A percentile compares a stretch with the other conserved stretches of the same genome.
phyloP scores from a whole-genome alignment of 371 early-diverging fungal genomes.

The Haplosporangium sp. region DNA sequence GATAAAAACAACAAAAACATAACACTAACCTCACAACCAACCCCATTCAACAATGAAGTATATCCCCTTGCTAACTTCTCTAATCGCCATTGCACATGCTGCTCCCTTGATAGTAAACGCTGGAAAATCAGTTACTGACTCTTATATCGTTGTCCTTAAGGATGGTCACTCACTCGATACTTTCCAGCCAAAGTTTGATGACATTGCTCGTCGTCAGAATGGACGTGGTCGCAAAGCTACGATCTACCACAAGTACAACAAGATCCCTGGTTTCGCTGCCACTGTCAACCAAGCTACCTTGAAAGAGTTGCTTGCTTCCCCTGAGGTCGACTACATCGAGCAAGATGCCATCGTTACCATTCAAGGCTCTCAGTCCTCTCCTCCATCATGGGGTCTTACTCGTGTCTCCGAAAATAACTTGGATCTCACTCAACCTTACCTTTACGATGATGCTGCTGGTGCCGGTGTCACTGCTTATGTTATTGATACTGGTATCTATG shows the following conservation, averaged over 20 bases:
- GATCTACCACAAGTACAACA: slow-evolving; percentile 32
- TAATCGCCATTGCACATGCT: slow-evolving; percentile 28
- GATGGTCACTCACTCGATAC: slow-evolving; percentile 14
- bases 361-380: slow-evolving; percentile 31
- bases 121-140: slow-evolving; percentile 27
- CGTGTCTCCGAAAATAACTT: too few species aligned
- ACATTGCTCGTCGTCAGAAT: slow-evolving; percentile 23
- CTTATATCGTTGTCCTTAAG: slow-evolving; percentile 17
- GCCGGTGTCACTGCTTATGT: slow-evolving; percentile 33
- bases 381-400: background rate
- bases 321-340: slow-evolving; percentile 65
- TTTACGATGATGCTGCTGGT: slow-evolving; percentile 51
- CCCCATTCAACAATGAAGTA: too few species aligned
- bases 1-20: too few species aligned
- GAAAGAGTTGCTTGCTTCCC: slow-evolving; percentile 26
- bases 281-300: slow-evolving; percentile 30
- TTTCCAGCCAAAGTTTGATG: slow-evolving; percentile 38
- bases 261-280: slow-evolving; percentile 42
- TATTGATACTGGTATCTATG: too few species aligned
- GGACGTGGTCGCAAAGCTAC: slow-evolving; percentile 20
- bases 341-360: slow-evolving; percentile 63
- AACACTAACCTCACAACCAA: too few species aligned
- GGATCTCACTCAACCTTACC: too few species aligned
- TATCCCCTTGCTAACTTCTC: slow-evolving; percentile 12
- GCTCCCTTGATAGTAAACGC: slow-evolving; percentile 29